Percentiles rank a stretch among this genome's conserved stretches.
phyloP scores from a whole-genome alignment of 345 rosid species.

The Abelmoschus esculentus region DNA sequence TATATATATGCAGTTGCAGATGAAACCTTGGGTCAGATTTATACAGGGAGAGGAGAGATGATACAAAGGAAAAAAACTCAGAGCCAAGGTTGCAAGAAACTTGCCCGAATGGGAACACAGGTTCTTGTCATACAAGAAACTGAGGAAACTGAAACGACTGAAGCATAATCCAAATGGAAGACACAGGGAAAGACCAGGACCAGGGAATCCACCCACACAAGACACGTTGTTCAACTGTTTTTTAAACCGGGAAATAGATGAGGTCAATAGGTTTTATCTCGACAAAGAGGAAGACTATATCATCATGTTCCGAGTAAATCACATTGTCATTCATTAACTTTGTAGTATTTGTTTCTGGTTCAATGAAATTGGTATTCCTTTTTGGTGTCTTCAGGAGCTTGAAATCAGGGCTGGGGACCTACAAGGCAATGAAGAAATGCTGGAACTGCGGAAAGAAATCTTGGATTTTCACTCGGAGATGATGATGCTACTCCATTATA shows the following conservation, averaged over 20 bases:
- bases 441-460: constrained; percentile 20
- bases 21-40: not conserved
- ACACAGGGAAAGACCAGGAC: constrained; percentile 11
- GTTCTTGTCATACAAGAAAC: constrained; percentile 27
- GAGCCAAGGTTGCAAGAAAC: constrained; percentile 25
- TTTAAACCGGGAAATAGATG: constrained; percentile 27
- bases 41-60: constrained; percentile 17
- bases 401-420: constrained; percentile 25
- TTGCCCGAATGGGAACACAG: constrained; percentile 25
- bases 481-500: constrained; percentile 32
- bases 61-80: constrained; percentile 29
- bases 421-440: constrained; percentile 12
- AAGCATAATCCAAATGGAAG: not conserved
- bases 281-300: constrained; percentile 42
- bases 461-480: constrained; percentile 34
- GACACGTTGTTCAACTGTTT: constrained; percentile 21
- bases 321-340: not conserved
- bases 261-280: constrained; percentile 29
- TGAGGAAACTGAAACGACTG: constrained; percentile 29
- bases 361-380: not conserved
- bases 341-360: not conserved
- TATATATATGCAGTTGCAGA: not conserved
- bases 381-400: constrained; percentile 27
- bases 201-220: not conserved
- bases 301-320: constrained; percentile 28